Evolutionary conservation across 2,329 filamentous ascomycete species (phyloP).

Genomic region (Penicillium sp.): DNA sequence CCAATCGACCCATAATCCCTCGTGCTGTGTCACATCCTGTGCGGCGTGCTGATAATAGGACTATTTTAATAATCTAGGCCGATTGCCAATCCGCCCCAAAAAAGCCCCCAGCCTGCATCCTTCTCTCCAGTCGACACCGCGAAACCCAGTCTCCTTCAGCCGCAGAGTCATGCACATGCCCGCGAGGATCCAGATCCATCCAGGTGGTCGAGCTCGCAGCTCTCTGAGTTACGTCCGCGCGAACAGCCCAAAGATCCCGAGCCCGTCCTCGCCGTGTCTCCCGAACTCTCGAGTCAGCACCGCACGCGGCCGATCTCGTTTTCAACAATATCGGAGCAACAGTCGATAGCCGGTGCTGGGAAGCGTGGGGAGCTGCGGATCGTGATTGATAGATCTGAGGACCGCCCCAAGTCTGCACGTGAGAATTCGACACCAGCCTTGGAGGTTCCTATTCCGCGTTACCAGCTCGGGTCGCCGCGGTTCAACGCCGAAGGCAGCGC

Average conservation of each 20-base stretch:
- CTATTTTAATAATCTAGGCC: slow-evolving; percentile 20
- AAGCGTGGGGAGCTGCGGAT: slow-evolving; percentile 65
- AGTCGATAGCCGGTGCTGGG: slow-evolving; percentile 29
- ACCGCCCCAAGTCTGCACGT: slow-evolving; percentile 57
- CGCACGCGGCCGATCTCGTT: slow-evolving; percentile 64
- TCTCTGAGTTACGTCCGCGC: slow-evolving; percentile 32
- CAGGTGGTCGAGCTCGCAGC: slow-evolving; percentile 36
- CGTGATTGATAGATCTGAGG: slow-evolving; percentile 64
- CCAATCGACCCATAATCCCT: slow-evolving; percentile 12
- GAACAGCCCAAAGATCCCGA: slow-evolving; percentile 21
- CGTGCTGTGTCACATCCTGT: slow-evolving; percentile 11
- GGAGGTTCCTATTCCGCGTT: slow-evolving; percentile 71
- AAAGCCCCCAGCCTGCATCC: slow-evolving; percentile 27
- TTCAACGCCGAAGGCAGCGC: slow-evolving; percentile 71
- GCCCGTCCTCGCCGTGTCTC: slow-evolving; percentile 17
- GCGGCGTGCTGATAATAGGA: slow-evolving; percentile 12
- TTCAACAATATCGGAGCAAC: slow-evolving; percentile 62
- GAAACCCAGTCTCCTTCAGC: slow-evolving; percentile 47
- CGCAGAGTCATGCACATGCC: slow-evolving; percentile 25
- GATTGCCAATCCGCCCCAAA: slow-evolving; percentile 29
- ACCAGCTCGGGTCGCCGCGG: slow-evolving; percentile 69
- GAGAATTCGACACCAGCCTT: slow-evolving; percentile 49
- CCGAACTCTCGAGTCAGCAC: slow-evolving; percentile 19
- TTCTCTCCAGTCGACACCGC: slow-evolving; percentile 47
- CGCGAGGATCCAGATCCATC: slow-evolving; percentile 28